A percentile compares a stretch with the other conserved stretches of the same genome.
phyloP scores from a whole-genome alignment of 164 flowering plant genomes.

The Chloranthus sessilifolius region DNA sequence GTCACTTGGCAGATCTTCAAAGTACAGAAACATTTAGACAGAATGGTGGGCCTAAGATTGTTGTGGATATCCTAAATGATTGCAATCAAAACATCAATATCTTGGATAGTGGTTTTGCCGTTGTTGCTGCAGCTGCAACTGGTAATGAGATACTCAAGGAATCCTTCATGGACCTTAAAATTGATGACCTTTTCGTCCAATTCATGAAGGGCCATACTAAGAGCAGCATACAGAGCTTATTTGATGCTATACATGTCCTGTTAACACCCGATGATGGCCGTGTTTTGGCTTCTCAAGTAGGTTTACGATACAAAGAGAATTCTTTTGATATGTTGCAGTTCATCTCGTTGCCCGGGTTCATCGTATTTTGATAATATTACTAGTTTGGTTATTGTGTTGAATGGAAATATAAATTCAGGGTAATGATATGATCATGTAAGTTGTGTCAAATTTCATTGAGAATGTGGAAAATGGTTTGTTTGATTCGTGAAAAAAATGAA shows the following conservation, averaged over 20 bases:
- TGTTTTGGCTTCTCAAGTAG: conserved; percentile 93
- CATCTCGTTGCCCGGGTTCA: not conserved
- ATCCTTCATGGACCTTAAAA: conserved; percentile 71
- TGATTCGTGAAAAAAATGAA: too few relatives aligned
- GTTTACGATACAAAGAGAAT: conserved; percentile 17
- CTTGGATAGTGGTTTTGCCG: conserved; percentile 57
- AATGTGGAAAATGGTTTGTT: too few relatives aligned
- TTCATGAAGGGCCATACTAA: conserved; percentile 30
- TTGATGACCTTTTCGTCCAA: conserved; percentile 66
- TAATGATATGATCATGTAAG: too few relatives aligned
- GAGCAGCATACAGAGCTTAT: conserved; percentile 42
- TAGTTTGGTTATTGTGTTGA: too few relatives aligned
- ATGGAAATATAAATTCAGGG: too few relatives aligned
- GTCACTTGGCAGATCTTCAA: conserved; percentile 54
- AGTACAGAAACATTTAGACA: conserved; percentile 56
- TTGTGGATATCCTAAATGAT: conserved; percentile 42
- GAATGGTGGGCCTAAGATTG: conserved; percentile 49
- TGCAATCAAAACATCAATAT: conserved; percentile 31
- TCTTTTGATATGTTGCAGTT: not conserved
- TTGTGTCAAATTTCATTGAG: too few relatives aligned
- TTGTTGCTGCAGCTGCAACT: conserved; percentile 83
- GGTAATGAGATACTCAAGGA: conserved; percentile 88
- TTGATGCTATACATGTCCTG: conserved; percentile 69
- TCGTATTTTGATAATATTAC: too few relatives aligned
- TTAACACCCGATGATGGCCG: conserved; percentile 88